Base-by-base conservation (phyloP, 805 yeast species). In the Saturnispora bothae region DNA sequence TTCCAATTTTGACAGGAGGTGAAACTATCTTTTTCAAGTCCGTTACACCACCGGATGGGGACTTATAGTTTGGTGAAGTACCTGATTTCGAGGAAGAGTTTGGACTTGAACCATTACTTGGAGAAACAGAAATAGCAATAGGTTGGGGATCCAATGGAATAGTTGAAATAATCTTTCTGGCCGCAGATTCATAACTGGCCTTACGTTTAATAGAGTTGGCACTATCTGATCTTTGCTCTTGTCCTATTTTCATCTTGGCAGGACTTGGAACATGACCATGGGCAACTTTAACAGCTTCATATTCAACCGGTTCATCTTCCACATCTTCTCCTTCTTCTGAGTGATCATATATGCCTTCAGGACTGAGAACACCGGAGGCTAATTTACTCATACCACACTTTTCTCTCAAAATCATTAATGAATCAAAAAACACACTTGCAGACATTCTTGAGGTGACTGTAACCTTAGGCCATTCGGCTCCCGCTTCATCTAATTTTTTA, bases 381-480 rank as follows among this genome's bases (percentile, higher is more conserved):
- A 75, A 65, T 45, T 77, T 77, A 37, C 81, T 75, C 81, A 86
- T 82, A 12, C 96, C 96, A 43, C 85, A 83, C 55, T 83, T 81
- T 48, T 84, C 89, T 48, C 95, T 65, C 50, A 92, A 63, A 3
- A 83, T 69, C 75, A 88, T 83, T 35, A 89, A 62, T 49, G 89
- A 79, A 59, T 92, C 98, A 57, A 89, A 92, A 49, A 89, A 85
- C 2, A 88, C 85, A 42, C 92, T 79, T 0, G 95, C 96, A 7
- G 94, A 73, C 94, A 85, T 81, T 48, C 98, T 71, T 4, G 94
- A 79, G 35, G 83, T 68, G 13, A 88, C 78, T 3, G 70, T 69
- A 4, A 83, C 76, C 29, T 64, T 61, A 13, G 56, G 55, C 8
- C 60, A 57, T 40, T 54, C 47, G n/a, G 57, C 57, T 26, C 51